Evolutionary conservation across 768 basidiomycete species (phyloP).

Genomic region (Amanita fuliginea): DNA sequence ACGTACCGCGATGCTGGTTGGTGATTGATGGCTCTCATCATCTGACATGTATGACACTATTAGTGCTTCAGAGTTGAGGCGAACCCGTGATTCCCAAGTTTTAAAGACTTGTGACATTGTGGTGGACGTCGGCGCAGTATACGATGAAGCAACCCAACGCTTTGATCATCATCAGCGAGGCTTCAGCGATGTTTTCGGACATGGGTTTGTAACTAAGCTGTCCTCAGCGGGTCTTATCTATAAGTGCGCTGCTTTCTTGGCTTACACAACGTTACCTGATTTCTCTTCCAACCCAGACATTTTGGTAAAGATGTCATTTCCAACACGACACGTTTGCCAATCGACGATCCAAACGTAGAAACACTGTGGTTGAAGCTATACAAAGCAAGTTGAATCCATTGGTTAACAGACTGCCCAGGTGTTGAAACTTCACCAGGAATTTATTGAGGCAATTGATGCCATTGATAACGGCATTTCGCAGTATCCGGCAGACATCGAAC

Average conservation of each 20-base stretch:
- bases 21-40: conserved; percentile 8
- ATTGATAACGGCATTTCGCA: conserved; percentile 93
- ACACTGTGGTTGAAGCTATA: conserved; percentile 86
- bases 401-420: not conserved
- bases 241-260: conserved; percentile 48
- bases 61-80: conserved; percentile 41
- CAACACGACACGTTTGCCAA: conserved; percentile 35
- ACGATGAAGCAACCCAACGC: conserved; percentile 64
- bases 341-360: conserved; percentile 53
- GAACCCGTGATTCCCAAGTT: conserved; percentile 60
- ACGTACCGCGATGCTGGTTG: conserved; percentile 68
- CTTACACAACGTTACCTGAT: not conserved
- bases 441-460: conserved; percentile 89
- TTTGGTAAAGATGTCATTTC: conserved; percentile 84
- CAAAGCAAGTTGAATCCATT: conserved; percentile 33
- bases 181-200: conserved; percentile 82
- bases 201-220: conserved; percentile 81
- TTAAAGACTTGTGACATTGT: conserved; percentile 85
- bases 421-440: conserved; percentile 41
- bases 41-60: conserved; percentile 1
- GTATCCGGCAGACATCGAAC: conserved; percentile 53
- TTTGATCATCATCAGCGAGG: conserved; percentile 98
- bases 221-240: conserved; percentile 90
- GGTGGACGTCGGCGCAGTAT: conserved; percentile 91
- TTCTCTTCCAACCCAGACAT: conserved; percentile 41